Base-by-base conservation (phyloP, 352 stramenopile species). In the Globisporangium paroecandrum region DNA sequence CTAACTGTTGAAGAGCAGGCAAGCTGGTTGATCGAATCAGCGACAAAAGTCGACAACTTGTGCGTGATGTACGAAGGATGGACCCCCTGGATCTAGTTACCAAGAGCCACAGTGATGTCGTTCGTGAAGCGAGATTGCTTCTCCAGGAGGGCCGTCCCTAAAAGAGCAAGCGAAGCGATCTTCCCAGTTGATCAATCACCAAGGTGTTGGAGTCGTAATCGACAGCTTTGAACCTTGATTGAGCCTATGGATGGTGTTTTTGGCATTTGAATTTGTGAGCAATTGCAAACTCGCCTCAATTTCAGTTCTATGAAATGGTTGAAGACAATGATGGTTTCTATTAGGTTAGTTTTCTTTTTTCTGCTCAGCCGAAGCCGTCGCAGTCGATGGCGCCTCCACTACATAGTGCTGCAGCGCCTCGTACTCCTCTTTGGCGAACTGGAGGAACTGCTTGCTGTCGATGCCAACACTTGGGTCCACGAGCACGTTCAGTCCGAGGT, bases 61-160 rank as follows among this genome's bases (percentile, higher is more conserved):
- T 93, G 85, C 49, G 78, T 91, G 59, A 96, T 96, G 88, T 96
- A 96, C 66, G 88, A 96, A 81, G 88, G 88, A 24, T 96, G 88
- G 88, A 96, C 87, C 3, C 87, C 88, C 22, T 96, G 88, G 88
- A 96, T 96, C 63, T 96, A 84, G 29, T 12, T 34, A 4, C 18
- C 9, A 29, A 25, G 24, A 24, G 2, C 8, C 13, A 36, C 24
- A 13, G 32, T 2, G 15, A 51, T 46, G 4, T 20, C 12, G 12
- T 46, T 46, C 12, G 20, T 51, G 43, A 24, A 51, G 43, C 22
- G 43, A 24, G 43, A 7, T 24, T 24, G 18, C 43, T 51, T 51
- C 18, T 24, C 15, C 8, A 24, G 18, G 18, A 51, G 43, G 43
- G 22, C 18, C 7, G 18, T 12, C 43, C 13, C 38, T 15, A 49